Percentiles rank a stretch among this genome's conserved stretches.
These are phyloP conservation scores for Debaryomyces singareniensis DNA, from an alignment of 1,139 yeast genomes.

Conservation along the genomic window DNA sequence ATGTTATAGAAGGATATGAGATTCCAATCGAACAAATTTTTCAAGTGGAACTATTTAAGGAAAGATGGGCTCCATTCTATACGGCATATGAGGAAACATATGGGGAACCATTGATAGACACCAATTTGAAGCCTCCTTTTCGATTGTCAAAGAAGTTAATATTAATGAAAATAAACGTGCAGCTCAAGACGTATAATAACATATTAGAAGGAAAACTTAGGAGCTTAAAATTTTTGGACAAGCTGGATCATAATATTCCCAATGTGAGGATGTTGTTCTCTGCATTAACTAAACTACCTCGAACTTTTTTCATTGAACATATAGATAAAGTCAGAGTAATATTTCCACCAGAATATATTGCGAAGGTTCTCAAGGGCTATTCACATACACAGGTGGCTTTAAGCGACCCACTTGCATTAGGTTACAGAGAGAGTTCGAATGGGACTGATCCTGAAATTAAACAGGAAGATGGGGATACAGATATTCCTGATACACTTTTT, in stretches of 20 bases:
- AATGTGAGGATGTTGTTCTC: slow-evolving; percentile 1
- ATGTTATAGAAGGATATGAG: slow-evolving; percentile 4
- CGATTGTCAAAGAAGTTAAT: slow-evolving; percentile 5
- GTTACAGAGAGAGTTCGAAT: neutral
- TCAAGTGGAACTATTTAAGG: slow-evolving; percentile 9
- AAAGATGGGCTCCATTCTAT: slow-evolving; percentile 5
- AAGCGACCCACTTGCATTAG: too few species aligned
- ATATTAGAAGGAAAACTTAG: slow-evolving; percentile 6
- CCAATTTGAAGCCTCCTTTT: slow-evolving; percentile 1
- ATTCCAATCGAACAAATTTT: slow-evolving; percentile 6
- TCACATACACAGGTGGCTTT: neutral
- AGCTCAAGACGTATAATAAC: slow-evolving; percentile 5
- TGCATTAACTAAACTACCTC: slow-evolving; percentile 1
- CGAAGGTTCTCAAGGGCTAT: neutral
- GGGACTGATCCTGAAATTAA: neutral
- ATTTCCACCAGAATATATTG: neutral
- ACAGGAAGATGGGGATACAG: slow-evolving; percentile 4
- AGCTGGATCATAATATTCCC: slow-evolving; percentile 1
- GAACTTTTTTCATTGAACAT: slow-evolving; percentile 1
- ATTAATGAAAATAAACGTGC: slow-evolving; percentile 3
- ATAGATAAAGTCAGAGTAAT: slow-evolving; percentile 1
- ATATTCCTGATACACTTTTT: slow-evolving; percentile 12
- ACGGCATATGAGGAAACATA: slow-evolving; percentile 4
- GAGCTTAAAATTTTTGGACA: slow-evolving; percentile 1
- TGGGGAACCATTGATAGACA: slow-evolving; percentile 4